phyloP scores from a whole-genome alignment of 1,284 basidiomycete species.

The Ceratobasidium sp. region DNA sequence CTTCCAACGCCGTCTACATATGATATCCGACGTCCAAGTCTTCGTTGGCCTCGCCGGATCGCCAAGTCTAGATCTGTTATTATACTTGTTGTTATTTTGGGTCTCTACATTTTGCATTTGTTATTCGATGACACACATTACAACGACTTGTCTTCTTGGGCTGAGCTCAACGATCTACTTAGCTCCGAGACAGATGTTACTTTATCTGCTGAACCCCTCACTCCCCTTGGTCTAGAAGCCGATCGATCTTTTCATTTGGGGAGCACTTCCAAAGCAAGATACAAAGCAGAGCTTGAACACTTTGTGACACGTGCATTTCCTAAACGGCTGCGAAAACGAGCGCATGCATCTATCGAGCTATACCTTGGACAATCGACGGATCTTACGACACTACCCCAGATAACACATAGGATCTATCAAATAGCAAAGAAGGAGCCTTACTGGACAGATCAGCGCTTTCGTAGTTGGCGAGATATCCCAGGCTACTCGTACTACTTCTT shows the following conservation, averaged over 20 bases:
- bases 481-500: constrained; percentile 48
- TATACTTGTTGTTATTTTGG: not conserved
- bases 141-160: not conserved
- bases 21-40: not conserved
- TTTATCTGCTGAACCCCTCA: constrained; percentile 20
- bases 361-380: constrained; percentile 29
- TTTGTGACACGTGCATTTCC: constrained; percentile 43
- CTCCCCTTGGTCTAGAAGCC: constrained; percentile 42
- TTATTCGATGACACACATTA: not conserved
- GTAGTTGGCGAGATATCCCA: constrained; percentile 34
- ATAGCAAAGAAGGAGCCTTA: constrained; percentile 40
- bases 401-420: constrained; percentile 42
- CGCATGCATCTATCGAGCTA: constrained; percentile 27
- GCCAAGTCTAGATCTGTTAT: not conserved
- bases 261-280: constrained; percentile 32
- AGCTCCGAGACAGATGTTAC: not conserved
- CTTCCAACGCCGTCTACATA: not conserved
- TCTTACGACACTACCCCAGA: not conserved
- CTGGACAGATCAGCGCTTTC: not conserved
- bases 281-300: constrained; percentile 38
- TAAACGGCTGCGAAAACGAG: constrained; percentile 8
- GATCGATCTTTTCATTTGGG: constrained; percentile 43
- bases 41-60: not conserved
- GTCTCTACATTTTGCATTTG: not conserved
- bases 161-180: not conserved